phyloP scores from a whole-genome alignment of 176 grass and related monocot genomes.

The Oryza brachyantha region DNA sequence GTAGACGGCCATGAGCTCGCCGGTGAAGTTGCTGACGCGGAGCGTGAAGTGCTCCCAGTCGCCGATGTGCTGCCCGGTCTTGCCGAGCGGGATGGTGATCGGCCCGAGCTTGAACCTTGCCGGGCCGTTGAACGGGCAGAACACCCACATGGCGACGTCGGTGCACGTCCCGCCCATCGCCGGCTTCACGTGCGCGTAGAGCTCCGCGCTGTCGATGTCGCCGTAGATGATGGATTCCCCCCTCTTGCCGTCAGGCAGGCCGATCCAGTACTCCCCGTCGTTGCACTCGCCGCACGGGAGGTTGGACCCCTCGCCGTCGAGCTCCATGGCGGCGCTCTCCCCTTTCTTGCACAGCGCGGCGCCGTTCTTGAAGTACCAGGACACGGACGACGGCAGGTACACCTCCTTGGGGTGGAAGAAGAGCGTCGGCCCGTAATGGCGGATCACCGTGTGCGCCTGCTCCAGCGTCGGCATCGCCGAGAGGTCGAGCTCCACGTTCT shows the following conservation, averaged over 20 bases:
- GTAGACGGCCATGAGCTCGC: conserved; percentile 72
- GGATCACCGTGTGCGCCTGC: conserved; percentile 78
- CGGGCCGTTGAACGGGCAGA: conserved; percentile 91
- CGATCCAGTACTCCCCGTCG: conserved; percentile 71
- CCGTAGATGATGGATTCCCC: conserved; percentile 33
- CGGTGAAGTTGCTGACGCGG: conserved; percentile 72
- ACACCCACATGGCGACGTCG: conserved; percentile 84
- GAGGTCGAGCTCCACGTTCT: conserved; percentile 64
- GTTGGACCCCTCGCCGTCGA: conserved; percentile 54
- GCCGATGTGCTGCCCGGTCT: conserved; percentile 71
- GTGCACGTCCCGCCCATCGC: conserved; percentile 62
- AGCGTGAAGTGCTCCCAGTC: conserved; percentile 98
- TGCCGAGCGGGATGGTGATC: conserved; percentile 54
- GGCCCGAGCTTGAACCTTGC: conserved; percentile 66
- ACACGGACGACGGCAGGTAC: conserved; percentile 90
- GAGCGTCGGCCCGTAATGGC: conserved; percentile 75
- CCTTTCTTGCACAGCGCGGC: conserved; percentile 54
- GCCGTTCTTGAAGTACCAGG: conserved; percentile 94
- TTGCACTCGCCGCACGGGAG: conserved; percentile 58
- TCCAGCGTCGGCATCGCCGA: conserved; percentile 81
- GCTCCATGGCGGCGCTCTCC: conserved; percentile 8
- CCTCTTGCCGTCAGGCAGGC: conserved; percentile 40
- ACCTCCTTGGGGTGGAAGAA: conserved; percentile 83
- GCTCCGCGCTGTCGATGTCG: conserved; percentile 51
- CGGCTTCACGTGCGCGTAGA: conserved; percentile 69